Percentiles rank a stretch among this genome's conserved stretches.
phyloP scores from a whole-genome alignment of 2,329 filamentous ascomycete species.

The Stemphylium vesicarium region DNA sequence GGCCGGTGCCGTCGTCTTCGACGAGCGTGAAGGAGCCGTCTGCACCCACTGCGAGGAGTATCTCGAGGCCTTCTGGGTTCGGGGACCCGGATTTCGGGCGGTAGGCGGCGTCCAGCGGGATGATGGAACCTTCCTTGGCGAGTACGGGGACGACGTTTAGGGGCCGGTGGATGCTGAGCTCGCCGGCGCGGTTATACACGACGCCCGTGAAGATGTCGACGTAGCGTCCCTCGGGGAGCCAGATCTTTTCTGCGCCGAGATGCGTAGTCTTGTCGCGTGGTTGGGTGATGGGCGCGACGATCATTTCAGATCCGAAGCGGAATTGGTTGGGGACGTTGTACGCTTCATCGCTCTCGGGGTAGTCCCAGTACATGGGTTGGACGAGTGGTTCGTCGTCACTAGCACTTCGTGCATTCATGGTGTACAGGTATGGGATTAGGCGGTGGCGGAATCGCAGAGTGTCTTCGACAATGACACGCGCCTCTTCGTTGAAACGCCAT shows the following conservation, averaged over 20 bases:
- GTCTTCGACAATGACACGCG: slow-evolving; percentile 54
- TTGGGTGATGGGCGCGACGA: slow-evolving; percentile 63
- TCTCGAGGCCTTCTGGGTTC: slow-evolving; percentile 57
- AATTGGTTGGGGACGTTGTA: slow-evolving; percentile 66
- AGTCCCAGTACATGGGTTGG: slow-evolving; percentile 69
- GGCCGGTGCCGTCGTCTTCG: slow-evolving; percentile 55
- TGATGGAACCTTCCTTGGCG: slow-evolving; percentile 62
- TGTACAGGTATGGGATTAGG: slow-evolving; percentile 66
- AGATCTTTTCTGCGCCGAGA: slow-evolving; percentile 58
- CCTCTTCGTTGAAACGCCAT: slow-evolving; percentile 61
- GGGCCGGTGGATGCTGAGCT: slow-evolving; percentile 59
- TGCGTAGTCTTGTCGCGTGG: slow-evolving; percentile 57
- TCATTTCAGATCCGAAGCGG: slow-evolving; percentile 63
- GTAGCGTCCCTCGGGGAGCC: slow-evolving; percentile 62
- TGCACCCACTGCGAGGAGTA: slow-evolving; percentile 54
- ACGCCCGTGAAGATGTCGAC: slow-evolving; percentile 65
- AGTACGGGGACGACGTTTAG: slow-evolving; percentile 62
- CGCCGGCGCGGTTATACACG: slow-evolving; percentile 64
- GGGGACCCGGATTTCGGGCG: slow-evolving; percentile 56
- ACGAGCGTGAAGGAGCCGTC: slow-evolving; percentile 59
- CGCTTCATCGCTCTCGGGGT: slow-evolving; percentile 59
- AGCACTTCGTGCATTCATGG: slow-evolving; percentile 59
- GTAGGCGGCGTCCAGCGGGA: slow-evolving; percentile 59
- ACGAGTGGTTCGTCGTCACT: slow-evolving; percentile 59
- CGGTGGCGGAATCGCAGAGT: slow-evolving; percentile 63